Evolutionary conservation across 768 basidiomycete species (phyloP), one percentile per base, ranked within the genome.

Genomic region (Pholiota conissans): DNA sequence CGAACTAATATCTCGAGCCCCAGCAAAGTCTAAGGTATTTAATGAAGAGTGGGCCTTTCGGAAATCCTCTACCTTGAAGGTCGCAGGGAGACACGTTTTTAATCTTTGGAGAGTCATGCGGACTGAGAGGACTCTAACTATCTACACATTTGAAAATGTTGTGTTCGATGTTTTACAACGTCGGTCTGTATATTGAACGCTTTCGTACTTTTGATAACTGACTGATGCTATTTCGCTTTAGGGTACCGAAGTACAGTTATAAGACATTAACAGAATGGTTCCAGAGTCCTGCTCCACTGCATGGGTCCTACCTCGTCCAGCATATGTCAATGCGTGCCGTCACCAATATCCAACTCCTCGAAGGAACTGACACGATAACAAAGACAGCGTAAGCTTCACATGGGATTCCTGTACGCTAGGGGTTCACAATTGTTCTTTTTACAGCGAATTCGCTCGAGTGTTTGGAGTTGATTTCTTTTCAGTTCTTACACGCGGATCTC

Each of bases 401-500:
- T 27, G 18, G 49, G 20, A 18, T 14, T 22, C n/a, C 1, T 54
- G 16, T 20, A 32, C 30, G n/a, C 9, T 28, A 7, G 20, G 24
- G 26, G 28, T 42, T 60, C 8, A 51, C 7, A 47, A 11, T 50
- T 48, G 13, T 51, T 24, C 27, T 22, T 24, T 46, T 37, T 20
- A 26, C 65, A 98, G 96, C 13, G 97, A 99, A 71, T 98, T 98
- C 65, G 95, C 97, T 37, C 86, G 97, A 9, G 93, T 98, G 5
- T 98, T 97, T 62, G 96, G 97, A 0, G 89, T 99, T 42, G 97
- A 99, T 72, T 98, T 98, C 69, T 92, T 89, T 67, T 97, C 95
- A 3, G 95, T 98, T 29, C 84, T 97, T 61, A 94, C 85, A 59
- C 85, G 97, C 29, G 97, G 97, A 0, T 97, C 95, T 0, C 97